Base-by-base conservation (phyloP, 192 early-diverging fungal genomes). In the Chytriomyces sp. region DNA sequence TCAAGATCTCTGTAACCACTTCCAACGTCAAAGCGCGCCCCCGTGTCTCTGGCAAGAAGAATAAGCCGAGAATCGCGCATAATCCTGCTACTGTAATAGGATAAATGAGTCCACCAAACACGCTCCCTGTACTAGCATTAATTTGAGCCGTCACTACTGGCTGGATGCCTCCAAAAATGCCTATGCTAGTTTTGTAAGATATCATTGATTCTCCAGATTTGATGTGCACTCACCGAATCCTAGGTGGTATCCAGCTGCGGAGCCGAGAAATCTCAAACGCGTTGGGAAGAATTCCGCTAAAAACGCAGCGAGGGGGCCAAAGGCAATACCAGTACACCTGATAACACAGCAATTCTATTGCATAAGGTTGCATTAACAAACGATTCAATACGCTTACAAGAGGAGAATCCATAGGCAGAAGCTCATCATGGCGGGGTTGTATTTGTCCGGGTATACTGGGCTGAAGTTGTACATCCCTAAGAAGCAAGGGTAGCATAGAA, bases 251-350 rank as follows among this genome's bases (percentile, higher is more conserved):
- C 74, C 74, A n/a, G 76, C n/a, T 0, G 73, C 68, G 3, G 76
- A 4, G 49, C 60, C 68, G 19, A 73, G 77, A 44, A 67, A 76
- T 5, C 75, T 64, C 17, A 76, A 65, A 0, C 3, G 4, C 1
- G 75, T 76, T 25, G 75, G 75, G 59, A 76, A 76, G 10, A 76
- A 38, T 52, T 76, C 75, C 7, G 76, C 75, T 36, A 76, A 28
- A 33, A 66, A 76, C 34, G 75, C 75, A 39, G 73, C 68, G 17
- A 76, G 77, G 10, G 75, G 75, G 28, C 75, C 75, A 32, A 77
- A 76, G 25, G 31, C 74, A 6, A 76, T 19, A 19, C 52, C 56
- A n/a, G n/a, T n/a, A n/a, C n/a, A n/a, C n/a, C n/a, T n/a, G n/a
- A n/a, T n/a, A n/a, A n/a, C n/a, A n/a, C n/a, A n/a, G n/a, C n/a